Evolutionary conservation across 345 rosid genomes (phyloP), one percentile per base, ranked within the genome.

Genomic region (Psidium friedrichsthalianum): DNA sequence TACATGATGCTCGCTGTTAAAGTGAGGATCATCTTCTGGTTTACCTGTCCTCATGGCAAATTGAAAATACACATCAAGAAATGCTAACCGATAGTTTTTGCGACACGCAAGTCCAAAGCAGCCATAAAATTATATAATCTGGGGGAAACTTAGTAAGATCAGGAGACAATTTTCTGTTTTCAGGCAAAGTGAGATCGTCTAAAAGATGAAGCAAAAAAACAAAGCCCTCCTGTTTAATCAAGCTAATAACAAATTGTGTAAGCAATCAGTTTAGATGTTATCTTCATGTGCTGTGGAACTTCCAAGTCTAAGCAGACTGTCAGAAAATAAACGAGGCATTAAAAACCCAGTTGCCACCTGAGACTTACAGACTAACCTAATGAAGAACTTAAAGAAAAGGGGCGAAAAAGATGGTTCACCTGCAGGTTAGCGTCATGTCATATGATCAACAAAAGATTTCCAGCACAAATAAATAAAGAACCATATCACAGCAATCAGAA

Each of bases 1-100:
- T 92, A 96, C 99, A 96, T 96, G 85, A 97, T 96, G 88, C 98
- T 95, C 32, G 99, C 98, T 0, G 98, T 88, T 91, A 96, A 89
- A 54, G 90, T 94, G 54, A 97, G 99, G 87, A 96, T 94, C 99
- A 97, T 97, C 93, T 97, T 97, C 92, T 91, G 98, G 94, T 96
- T 97, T 83, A 95, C 98, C 98, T 97, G 94, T 85, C 88, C 86
- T 58, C 44, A 49, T 58, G 36, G 56, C 5, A 84, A 84, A 82
- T 6, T 15, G 36, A 42, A 18, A 83, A 18, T 69, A 36, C 36
- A 36, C 78, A 69, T 69, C 80, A 69, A 36, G 80, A 69, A 69
- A 69, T 36, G 80, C 80, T 36, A 36, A 69, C 78, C 47, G 40
- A 40, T 40, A 16, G 78, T 18, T 69, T 32, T 69, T 18, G 16